Base-by-base conservation (phyloP, 2,329 filamentous ascomycete species). In the Xylaria sp. region DNA sequence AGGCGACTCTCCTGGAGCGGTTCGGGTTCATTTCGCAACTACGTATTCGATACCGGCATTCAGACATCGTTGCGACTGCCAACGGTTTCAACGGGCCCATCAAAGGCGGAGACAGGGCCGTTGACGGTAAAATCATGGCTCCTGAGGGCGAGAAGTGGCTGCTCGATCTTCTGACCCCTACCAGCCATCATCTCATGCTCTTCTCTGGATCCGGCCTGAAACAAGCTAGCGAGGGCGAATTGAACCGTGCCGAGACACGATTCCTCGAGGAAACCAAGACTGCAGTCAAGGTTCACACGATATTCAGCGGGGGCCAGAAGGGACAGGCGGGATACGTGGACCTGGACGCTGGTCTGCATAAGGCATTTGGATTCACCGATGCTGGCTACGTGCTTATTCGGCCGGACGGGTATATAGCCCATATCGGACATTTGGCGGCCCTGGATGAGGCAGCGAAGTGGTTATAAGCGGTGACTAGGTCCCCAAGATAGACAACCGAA, bases 31-130 rank as follows among this genome's bases (percentile, higher is more conserved):
- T 77, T n/a, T 78, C 78, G 1, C 77, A 82, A 59, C 73, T 80
- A 14, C 67, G 74, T 7, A 73, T 81, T 47, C 73, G 74, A 21
- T 82, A 82, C 62, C 72, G 76, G 0, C 60, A 71, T 2, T 79
- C 77, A 50, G 57, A 66, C 2, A 59, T 79, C 35, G 73, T 76
- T 3, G 70, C 69, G 12, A 74, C 70, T 1, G 71, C 70, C 1
- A 15, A 55, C 2, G 70, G 71, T 1, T 74, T 70, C 49, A 42
- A 61, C 8, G 78, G 79, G 0, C 69, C 67, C 0, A 66, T 84
- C 2, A 74, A 75, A 45, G 80, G 81, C 33, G 83, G 83, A 1
- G 79, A 83, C 67, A 78, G 83, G 14, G 73, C 80, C 3, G 78
- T 78, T 0, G 79, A 83, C 25, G 67, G 63, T 2, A 69, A 68